Evolutionary conservation across 805 yeast species (phyloP), one percentile per base, ranked within the genome.

Genomic region (Cyberlindnera xylosilytica): DNA sequence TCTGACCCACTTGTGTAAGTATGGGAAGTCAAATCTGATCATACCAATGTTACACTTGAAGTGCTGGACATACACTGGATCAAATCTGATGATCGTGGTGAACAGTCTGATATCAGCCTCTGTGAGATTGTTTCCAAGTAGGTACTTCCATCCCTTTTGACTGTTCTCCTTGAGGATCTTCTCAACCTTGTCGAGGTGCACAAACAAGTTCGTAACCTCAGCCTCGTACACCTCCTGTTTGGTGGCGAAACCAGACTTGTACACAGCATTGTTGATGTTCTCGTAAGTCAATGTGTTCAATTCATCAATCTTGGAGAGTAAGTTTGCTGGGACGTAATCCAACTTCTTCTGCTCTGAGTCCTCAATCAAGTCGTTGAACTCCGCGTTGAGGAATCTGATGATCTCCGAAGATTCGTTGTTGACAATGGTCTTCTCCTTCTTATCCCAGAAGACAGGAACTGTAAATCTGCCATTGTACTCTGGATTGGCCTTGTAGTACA

Each of bases 371-470:
- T 65, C 70, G 55, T 83, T 79, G 60, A 89, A 88, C 40, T 79
- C 91, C 23, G 80, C 70, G 62, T 87, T 83, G 51, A 91, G 69
- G 70, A 89, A 85, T 54, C 97, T 76, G 52, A 93, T 79, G 52
- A 91, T 85, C 59, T 90, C 97, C 26, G 91, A 73, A 47, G 95
- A 83, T 65, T 91, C 98, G 63, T 91, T 91, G 68, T 78, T 88
- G 44, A 91, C 98, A 61, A 91, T 86, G 1, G 96, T 85, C 41
- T 78, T 66, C 24, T 76, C 74, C 65, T 90, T 81, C 57, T 75
- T 83, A 64, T 91, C 98, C 93, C 96, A 91, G 54, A 91, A 70
- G 2, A 90, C 86, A 1, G 98, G 98, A 27, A 91, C 98, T 1
- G 97, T 90, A 60, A 79, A 86, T 50, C 97, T 72, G 4, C 95